These are phyloP conservation scores for Protoeuglena noctilucae DNA, from an alignment of 139 green algal genomes.

Conservation along the genomic window DNA sequence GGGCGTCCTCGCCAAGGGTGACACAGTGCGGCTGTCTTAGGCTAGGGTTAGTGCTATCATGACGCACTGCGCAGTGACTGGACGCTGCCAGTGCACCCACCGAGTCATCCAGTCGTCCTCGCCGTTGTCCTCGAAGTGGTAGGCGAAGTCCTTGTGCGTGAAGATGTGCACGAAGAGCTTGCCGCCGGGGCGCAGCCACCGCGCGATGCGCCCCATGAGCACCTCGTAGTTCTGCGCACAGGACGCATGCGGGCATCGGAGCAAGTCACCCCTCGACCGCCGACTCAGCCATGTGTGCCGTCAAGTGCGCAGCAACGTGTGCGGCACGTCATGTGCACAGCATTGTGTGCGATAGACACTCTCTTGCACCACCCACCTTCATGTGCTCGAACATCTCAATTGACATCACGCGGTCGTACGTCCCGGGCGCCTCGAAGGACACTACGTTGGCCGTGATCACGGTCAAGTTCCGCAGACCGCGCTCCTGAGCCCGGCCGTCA, in stretches of 20 bases:
- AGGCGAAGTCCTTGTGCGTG: conserved; percentile 52
- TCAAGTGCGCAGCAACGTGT: no score
- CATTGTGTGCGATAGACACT: no score
- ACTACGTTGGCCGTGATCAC: conserved; percentile 67
- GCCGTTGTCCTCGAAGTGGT: conserved; percentile 70
- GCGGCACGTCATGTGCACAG: no score
- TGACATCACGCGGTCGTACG: conserved; percentile 74
- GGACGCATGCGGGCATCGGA: no score
- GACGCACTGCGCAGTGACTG: background rate
- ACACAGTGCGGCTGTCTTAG: background rate
- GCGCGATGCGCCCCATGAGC: conserved; percentile 41
- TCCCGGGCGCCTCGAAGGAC: conserved; percentile 29
- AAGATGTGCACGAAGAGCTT: conserved; percentile 91
- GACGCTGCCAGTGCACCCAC: no score
- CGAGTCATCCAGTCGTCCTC: conserved; percentile 85
- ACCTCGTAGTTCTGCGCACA: conserved; percentile 60
- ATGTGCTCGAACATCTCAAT: conserved; percentile 98
- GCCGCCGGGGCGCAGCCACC: conserved; percentile 62
- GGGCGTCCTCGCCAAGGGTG: background rate
- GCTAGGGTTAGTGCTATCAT: background rate
- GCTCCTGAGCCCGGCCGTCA: conserved; percentile 24
- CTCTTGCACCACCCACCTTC: conserved; percentile 22
- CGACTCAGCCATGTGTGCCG: no score
- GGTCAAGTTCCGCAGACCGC: conserved; percentile 62
- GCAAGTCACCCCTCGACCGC: no score